These are phyloP conservation scores for Sapria himalayana DNA, from an alignment of 345 rosid genomes.

Conservation along the genomic window DNA sequence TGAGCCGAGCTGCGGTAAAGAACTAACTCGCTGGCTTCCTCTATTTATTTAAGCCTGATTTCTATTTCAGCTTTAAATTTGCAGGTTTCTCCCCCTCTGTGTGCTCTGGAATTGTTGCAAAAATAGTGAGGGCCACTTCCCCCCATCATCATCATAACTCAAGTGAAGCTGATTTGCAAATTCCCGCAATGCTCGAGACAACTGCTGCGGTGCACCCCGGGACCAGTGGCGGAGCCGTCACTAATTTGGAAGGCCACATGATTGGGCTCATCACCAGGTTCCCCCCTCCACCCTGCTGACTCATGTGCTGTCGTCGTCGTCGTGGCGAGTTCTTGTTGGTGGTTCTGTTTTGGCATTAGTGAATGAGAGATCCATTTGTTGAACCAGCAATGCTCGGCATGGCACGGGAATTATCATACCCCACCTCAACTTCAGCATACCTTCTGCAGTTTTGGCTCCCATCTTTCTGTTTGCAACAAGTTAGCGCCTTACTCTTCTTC, in stretches of 20 bases:
- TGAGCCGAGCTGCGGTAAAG: constrained; percentile 73
- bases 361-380: constrained; percentile 10
- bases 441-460: constrained; percentile 55
- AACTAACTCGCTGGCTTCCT: constrained; percentile 5
- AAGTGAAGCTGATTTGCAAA: constrained; percentile 11
- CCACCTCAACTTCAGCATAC: constrained; percentile 85
- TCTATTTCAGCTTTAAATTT: constrained; percentile 6
- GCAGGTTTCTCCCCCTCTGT: constrained; percentile 63
- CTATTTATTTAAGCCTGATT: constrained; percentile 4
- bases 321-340: not conserved
- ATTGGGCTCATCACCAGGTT: constrained; percentile 94
- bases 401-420: constrained; percentile 80
- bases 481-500: too few species aligned
- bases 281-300: too few species aligned
- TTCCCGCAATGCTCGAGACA: constrained; percentile 86
- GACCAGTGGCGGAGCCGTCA: constrained; percentile 86
- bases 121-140: constrained; percentile 42
- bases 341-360: constrained; percentile 1
- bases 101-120: constrained; percentile 64
- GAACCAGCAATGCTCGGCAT: constrained; percentile 71
- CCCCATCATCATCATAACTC: constrained; percentile 13
- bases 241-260: constrained; percentile 57
- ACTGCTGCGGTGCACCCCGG: constrained; percentile 95
- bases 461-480: constrained; percentile 64
- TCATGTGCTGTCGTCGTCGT: too few species aligned